These are phyloP conservation scores for Aspergillus nanangensis DNA, from an alignment of 495 filamentous ascomycete species.

Conservation along the genomic window DNA sequence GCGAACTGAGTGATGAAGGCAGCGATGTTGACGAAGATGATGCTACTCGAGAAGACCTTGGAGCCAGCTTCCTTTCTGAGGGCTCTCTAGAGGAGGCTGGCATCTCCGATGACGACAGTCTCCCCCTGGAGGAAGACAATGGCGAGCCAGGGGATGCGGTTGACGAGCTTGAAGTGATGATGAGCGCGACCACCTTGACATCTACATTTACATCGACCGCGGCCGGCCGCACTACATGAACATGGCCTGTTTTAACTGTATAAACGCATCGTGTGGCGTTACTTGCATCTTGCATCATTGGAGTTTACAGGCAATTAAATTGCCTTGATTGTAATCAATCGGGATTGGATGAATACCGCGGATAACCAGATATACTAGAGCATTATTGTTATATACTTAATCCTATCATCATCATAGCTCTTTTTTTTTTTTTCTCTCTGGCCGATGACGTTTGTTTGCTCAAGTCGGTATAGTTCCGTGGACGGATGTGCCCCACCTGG, in stretches of 20 bases:
- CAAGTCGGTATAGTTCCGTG: too few species aligned
- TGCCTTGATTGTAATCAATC: not conserved
- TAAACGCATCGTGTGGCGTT: not conserved
- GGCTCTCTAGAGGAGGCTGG: not conserved
- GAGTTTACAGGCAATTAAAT: not conserved
- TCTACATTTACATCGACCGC: not conserved
- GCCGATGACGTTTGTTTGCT: too few species aligned
- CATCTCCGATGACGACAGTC: not conserved
- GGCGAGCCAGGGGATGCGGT: not conserved
- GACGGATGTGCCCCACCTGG: too few species aligned
- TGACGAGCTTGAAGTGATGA: not conserved
- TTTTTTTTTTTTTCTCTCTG: too few species aligned
- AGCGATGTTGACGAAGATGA: constrained; percentile 41
- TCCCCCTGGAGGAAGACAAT: not conserved
- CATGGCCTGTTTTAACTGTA: too few species aligned
- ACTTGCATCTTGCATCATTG: not conserved
- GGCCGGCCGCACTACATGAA: not conserved
- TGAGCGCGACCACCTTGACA: not conserved
- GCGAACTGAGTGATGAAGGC: constrained; percentile 33
- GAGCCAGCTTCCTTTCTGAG: constrained; percentile 4
- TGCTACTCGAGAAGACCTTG: constrained; percentile 48
- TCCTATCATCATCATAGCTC: too few species aligned
- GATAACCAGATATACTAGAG: not conserved
- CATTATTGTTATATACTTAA: too few species aligned
- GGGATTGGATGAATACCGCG: not conserved